Percentiles rank a stretch among this genome's conserved stretches.
Evolutionary conservation across 768 basidiomycete species (phyloP).

Genomic region (Rhizopogon rudus): DNA sequence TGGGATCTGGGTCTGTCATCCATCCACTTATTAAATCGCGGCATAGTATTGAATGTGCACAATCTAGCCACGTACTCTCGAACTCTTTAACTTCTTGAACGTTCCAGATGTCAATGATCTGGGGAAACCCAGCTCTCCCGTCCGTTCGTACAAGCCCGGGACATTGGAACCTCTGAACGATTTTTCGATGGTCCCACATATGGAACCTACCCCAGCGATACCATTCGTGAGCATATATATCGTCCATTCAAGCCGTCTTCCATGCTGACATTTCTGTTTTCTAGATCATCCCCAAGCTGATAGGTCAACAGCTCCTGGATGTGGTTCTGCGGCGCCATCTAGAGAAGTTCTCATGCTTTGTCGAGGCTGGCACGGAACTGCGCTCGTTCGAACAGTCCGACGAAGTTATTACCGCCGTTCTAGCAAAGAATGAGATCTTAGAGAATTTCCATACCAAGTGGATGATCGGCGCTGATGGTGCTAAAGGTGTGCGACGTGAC

Average conservation of each 20-base stretch:
- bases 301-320: slow-evolving; percentile 22
- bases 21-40: background rate
- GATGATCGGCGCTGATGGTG: slow-evolving; percentile 36
- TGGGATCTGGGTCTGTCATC: slow-evolving; percentile 29
- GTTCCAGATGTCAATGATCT: slow-evolving; percentile 30
- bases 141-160: slow-evolving; percentile 26
- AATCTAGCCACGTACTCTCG: slow-evolving; percentile 36
- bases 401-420: slow-evolving; percentile 24
- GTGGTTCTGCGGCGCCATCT: background rate
- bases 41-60: background rate
- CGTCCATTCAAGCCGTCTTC: background rate
- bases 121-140: slow-evolving; percentile 22
- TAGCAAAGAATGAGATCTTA: slow-evolving; percentile 15
- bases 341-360: slow-evolving; percentile 8
- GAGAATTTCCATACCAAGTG: slow-evolving; percentile 21
- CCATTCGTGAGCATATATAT: background rate
- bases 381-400: slow-evolving; percentile 26
- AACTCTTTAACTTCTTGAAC: slow-evolving; percentile 34
- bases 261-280: background rate
- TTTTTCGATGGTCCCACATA: background rate
- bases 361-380: slow-evolving; percentile 33
- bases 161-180: background rate
- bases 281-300: background rate
- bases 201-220: slow-evolving; percentile 5
- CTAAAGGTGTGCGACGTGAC: slow-evolving; percentile 15